Percentiles rank a stretch among this genome's conserved stretches.
These are phyloP conservation scores for Agarophyton chilense DNA, from an alignment of 23 red algal genomes.

Conservation along the genomic window DNA sequence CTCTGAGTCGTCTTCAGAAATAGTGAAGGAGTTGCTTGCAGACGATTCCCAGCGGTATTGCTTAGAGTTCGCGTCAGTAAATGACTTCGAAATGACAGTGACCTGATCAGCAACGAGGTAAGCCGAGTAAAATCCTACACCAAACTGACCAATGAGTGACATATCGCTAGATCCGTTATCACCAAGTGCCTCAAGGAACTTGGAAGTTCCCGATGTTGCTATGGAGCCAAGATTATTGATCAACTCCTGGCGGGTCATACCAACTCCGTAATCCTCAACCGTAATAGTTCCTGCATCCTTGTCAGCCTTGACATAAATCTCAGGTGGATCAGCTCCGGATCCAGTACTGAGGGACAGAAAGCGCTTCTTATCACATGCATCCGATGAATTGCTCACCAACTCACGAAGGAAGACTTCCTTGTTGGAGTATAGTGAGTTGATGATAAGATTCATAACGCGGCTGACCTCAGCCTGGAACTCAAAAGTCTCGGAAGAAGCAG, in stretches of 20 bases:
- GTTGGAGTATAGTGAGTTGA: slow-evolving; percentile 96
- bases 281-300: slow-evolving; percentile 80
- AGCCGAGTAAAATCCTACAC: slow-evolving; percentile 98
- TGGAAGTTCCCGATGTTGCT: slow-evolving; percentile 93
- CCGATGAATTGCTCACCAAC: slow-evolving; percentile 90
- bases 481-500: slow-evolving; percentile 79
- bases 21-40: slow-evolving; percentile 76
- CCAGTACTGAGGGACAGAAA: slow-evolving; percentile 82
- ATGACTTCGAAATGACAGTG: slow-evolving; percentile 71
- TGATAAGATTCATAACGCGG: slow-evolving; percentile 97
- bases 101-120: slow-evolving; percentile 96
- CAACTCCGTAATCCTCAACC: slow-evolving; percentile 91
- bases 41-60: slow-evolving; percentile 81
- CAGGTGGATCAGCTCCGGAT: slow-evolving; percentile 5
- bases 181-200: slow-evolving; percentile 97
- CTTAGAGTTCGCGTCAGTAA: slow-evolving; percentile 69
- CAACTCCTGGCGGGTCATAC: slow-evolving; percentile 94
- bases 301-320: slow-evolving; percentile 87
- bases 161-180: slow-evolving; percentile 74
- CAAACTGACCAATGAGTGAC: slow-evolving; percentile 94
- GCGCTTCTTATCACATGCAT: slow-evolving; percentile 98
- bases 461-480: slow-evolving; percentile 98
- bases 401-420: slow-evolving; percentile 96
- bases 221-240: slow-evolving; percentile 96
- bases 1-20: slow-evolving; percentile 74